A percentile compares a stretch with the other conserved stretches of the same genome.
These are phyloP conservation scores for Boletus rex-veris DNA, from an alignment of 768 basidiomycete genomes.

Conservation along the genomic window DNA sequence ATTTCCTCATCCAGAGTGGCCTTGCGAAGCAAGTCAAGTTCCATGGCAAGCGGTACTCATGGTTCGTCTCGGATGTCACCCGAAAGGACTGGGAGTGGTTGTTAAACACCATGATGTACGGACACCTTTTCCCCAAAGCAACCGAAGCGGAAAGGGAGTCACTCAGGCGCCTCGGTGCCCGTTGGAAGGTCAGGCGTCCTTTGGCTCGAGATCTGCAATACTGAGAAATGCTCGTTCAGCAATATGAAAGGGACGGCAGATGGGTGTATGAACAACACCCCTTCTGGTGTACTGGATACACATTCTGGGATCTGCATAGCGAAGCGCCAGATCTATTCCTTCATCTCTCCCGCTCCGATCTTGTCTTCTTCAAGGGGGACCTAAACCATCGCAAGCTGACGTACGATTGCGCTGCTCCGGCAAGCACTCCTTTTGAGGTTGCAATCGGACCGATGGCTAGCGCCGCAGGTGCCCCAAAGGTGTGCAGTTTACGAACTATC, in stretches of 20 bases:
- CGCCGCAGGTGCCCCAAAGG: constrained; percentile 79
- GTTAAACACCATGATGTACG: constrained; percentile 82
- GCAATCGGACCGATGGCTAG: constrained; percentile 93
- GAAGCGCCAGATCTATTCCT: constrained; percentile 92
- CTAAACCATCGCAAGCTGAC: constrained; percentile 90
- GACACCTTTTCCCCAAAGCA: constrained; percentile 86
- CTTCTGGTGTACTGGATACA: constrained; percentile 96
- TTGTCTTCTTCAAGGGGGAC: constrained; percentile 94
- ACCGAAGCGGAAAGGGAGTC: constrained; percentile 79
- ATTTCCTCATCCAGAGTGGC: constrained; percentile 90
- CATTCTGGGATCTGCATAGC: constrained; percentile 81
- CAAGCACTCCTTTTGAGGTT: constrained; percentile 82
- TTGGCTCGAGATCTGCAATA: neutral
- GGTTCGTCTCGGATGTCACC: constrained; percentile 94
- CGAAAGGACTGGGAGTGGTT: constrained; percentile 95
- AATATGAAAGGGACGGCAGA: constrained; percentile 89
- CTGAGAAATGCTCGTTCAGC: constrained; percentile 36
- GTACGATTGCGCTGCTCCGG: constrained; percentile 82
- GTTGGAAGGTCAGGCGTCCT: constrained; percentile 73
- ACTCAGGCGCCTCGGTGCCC: constrained; percentile 68
- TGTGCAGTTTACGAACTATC: constrained; percentile 86
- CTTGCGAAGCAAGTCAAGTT: constrained; percentile 82
- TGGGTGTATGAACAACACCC: constrained; percentile 95
- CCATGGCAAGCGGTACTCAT: constrained; percentile 94
- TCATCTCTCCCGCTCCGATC: constrained; percentile 83